Evolutionary conservation across 768 basidiomycete genomes (phyloP), one percentile per base, ranked within the genome.

Genomic region (Tricholoma hemisulphureum): DNA sequence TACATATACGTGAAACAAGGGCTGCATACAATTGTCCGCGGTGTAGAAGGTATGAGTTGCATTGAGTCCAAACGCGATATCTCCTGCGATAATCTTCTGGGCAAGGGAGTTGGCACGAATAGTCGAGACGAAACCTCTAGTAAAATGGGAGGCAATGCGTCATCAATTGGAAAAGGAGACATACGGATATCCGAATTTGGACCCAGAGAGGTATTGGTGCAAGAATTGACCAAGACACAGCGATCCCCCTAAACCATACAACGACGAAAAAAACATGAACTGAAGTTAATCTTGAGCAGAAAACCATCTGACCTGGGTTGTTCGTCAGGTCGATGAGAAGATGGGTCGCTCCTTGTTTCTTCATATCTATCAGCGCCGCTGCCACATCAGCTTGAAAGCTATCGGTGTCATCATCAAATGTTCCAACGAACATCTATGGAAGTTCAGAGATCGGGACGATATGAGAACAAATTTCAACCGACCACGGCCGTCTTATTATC

Each of bases 201-300:
- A 72, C 6, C 83, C 85, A 6, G 78, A 75, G 21, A 88, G 75
- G 63, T 76, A 85, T 52, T 77, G 77, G 61, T 84, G 83, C 45
- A 88, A 70, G 73, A 84, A 86, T 35, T 81, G 76, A 3, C 84
- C 85, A 8, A 87, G 75, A 65, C 85, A 87, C 8, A 87, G 75
- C 54, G 79, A 84, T 23, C 86, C 86, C 55, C 84, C 84, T 85
- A 56, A 6, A 53, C 37, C n/a, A n/a, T 11, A 43, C 8, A 41
- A 21, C 18, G 13, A n/a, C n/a, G n/a, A n/a, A n/a, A 2, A 16
- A 37, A 14, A 16, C 6, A n/a, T 46, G 45, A 52, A 53, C n/a
- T 46, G 29, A 58, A 23, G n/a, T n/a, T n/a, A n/a, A n/a, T 29
- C 29, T 10, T 20, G 23, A 35, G 39, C 51, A 23, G 32, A 26